Percentiles rank a stretch among this genome's conserved stretches.
Evolutionary conservation across 75 land plant genomes (phyloP).

Genomic region (Cunninghamia lanceolata): DNA sequence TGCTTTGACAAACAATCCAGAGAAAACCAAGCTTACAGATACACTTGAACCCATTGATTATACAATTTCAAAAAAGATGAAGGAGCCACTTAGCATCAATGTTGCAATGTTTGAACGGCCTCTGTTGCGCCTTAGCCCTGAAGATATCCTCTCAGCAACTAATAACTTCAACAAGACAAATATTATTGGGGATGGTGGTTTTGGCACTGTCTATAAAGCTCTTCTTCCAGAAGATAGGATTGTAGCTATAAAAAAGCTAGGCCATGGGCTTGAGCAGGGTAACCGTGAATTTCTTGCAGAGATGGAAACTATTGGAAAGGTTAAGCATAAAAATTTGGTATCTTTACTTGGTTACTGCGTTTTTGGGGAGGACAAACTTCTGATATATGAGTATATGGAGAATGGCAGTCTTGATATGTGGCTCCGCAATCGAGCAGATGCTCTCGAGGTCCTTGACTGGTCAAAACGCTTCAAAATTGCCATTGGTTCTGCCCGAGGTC

Average conservation of each 20-base stretch:
- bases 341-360: conserved; percentile 66
- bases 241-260: conserved; percentile 58
- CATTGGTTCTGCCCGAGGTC: conserved; percentile 57
- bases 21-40: conserved; percentile 23
- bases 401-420: conserved; percentile 69
- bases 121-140: conserved; percentile 33
- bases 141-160: conserved; percentile 51
- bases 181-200: conserved; percentile 65
- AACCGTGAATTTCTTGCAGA: conserved; percentile 66
- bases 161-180: conserved; percentile 51
- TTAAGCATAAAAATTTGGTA: conserved; percentile 65
- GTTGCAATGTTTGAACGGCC: conserved; percentile 68
- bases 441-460: conserved; percentile 57
- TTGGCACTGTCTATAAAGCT: conserved; percentile 65
- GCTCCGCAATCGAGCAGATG: conserved; percentile 57
- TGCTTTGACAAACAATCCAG: conserved; percentile 10
- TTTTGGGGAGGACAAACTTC: conserved; percentile 54
- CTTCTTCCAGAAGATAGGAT: conserved; percentile 37
- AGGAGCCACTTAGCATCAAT: conserved; percentile 71
- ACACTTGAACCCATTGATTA: conserved; percentile 24
- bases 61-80: conserved; percentile 33
- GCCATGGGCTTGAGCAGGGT: conserved; percentile 39
- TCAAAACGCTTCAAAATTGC: conserved; percentile 46
- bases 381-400: conserved; percentile 66
- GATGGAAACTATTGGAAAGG: conserved; percentile 74